These are phyloP conservation scores for Artemisia annua DNA, from an alignment of 129 eudicot genomes.

Conservation along the genomic window DNA sequence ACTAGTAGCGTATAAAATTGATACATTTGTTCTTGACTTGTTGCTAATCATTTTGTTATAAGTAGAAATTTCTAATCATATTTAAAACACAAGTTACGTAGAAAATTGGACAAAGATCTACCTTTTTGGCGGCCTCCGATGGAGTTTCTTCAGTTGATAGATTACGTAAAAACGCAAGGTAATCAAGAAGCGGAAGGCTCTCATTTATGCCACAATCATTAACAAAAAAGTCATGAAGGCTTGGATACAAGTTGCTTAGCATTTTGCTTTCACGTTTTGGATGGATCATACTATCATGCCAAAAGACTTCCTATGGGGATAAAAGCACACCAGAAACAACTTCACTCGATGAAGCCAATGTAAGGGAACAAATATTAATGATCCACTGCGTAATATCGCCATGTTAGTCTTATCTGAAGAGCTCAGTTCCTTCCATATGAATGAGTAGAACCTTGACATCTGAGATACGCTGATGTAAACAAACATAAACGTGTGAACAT, in stretches of 20 bases:
- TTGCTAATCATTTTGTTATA: too few relatives aligned
- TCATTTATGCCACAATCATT: slow-evolving; percentile 79
- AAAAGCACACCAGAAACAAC: slow-evolving; percentile 66
- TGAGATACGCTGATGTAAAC: slow-evolving; percentile 56
- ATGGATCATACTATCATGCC: slow-evolving; percentile 62
- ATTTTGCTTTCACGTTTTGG: slow-evolving; percentile 39
- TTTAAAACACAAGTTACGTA: too few relatives aligned
- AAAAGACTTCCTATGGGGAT: slow-evolving; percentile 70
- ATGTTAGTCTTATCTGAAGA: slow-evolving; percentile 41
- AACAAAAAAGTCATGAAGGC: slow-evolving; percentile 76
- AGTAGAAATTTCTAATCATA: too few relatives aligned
- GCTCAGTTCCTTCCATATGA: slow-evolving; percentile 62
- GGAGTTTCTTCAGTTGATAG: slow-evolving; percentile 61
- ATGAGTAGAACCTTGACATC: slow-evolving; percentile 74
- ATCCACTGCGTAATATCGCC: slow-evolving; percentile 45
- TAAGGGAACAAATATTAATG: slow-evolving; percentile 69
- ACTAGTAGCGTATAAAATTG: too few relatives aligned
- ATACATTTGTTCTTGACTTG: too few relatives aligned
- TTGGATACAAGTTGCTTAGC: slow-evolving; percentile 63
- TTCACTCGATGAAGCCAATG: slow-evolving; percentile 37
- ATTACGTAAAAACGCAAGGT: slow-evolving; percentile 65
- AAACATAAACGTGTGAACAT: not conserved
- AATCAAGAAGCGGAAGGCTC: slow-evolving; percentile 55
- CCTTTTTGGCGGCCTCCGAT: slow-evolving; percentile 59
- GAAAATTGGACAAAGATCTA: slow-evolving; percentile 9